Percentiles rank a stretch among this genome's conserved stretches.
phyloP scores from a whole-genome alignment of 352 stramenopile species.

The Phytophthora fragariae region DNA sequence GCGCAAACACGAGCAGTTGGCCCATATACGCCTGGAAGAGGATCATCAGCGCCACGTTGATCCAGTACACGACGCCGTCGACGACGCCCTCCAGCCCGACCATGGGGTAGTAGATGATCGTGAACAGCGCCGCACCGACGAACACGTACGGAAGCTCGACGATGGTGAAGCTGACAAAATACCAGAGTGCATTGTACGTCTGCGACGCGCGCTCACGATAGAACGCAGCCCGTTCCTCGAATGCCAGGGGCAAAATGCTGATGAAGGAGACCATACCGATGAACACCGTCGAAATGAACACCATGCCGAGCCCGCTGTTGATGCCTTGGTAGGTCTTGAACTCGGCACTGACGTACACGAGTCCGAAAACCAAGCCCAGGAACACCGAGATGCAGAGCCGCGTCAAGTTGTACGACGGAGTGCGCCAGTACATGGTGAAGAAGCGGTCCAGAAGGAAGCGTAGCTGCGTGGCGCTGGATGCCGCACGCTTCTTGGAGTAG shows the following conservation, averaged over 20 bases:
- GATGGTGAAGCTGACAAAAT: conserved; percentile 55
- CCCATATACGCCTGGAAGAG: conserved; percentile 51
- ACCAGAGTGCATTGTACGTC: conserved; percentile 86
- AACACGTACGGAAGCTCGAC: conserved; percentile 45
- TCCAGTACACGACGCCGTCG: conserved; percentile 43
- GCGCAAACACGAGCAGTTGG: conserved; percentile 42
- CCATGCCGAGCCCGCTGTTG: conserved; percentile 78
- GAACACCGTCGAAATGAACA: conserved; percentile 90
- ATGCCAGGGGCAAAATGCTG: conserved; percentile 78
- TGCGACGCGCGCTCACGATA: conserved; percentile 70
- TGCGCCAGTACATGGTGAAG: conserved; percentile 73
- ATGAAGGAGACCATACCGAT: conserved; percentile 83
- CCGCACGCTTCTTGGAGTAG: conserved; percentile 57
- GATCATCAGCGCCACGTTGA: conserved; percentile 45
- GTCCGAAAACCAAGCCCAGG: conserved; percentile 83
- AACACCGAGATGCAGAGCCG: conserved; percentile 75
- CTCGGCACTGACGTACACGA: conserved; percentile 65
- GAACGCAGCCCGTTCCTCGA: conserved; percentile 89
- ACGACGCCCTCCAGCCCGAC: conserved; percentile 49
- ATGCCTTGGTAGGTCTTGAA: conserved; percentile 62
- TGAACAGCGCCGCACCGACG: conserved; percentile 32
- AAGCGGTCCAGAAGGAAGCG: conserved; percentile 62
- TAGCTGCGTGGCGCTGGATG: conserved; percentile 47
- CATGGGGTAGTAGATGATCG: conserved; percentile 50
- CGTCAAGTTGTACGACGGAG: conserved; percentile 89